Conservation (phyloP, 176 grass and related monocot species). For the Carex cristatella region DNA sequence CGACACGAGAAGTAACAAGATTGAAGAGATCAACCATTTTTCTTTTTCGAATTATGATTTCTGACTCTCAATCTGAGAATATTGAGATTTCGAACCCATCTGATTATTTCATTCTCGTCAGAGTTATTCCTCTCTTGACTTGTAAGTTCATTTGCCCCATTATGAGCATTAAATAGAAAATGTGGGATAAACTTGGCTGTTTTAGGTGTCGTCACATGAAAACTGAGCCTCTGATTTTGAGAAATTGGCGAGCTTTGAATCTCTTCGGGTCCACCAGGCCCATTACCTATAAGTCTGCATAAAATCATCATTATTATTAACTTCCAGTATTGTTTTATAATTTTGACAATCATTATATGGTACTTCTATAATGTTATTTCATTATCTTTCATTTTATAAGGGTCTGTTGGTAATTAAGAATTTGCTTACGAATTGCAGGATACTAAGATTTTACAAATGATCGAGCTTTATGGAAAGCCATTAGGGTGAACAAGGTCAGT, state of each 20-base stretch:
- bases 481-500: too few species aligned
- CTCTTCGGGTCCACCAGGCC: constrained; percentile 30
- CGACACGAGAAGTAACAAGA: too few species aligned
- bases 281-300: constrained; percentile 68
- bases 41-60: too few species aligned
- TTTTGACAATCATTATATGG: background rate
- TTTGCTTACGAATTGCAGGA: too few species aligned
- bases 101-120: constrained; percentile 73
- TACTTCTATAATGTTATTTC: background rate
- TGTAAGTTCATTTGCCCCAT: constrained; percentile 26
- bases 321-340: constrained; percentile 26
- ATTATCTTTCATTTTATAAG: background rate
- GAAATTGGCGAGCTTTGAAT: constrained; percentile 39
- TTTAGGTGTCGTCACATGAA: constrained; percentile 42
- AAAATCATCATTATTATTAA: constrained; percentile 31
- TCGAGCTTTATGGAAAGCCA: too few species aligned
- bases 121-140: constrained; percentile 30
- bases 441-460: too few species aligned
- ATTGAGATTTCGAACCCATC: constrained; percentile 55
- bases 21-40: too few species aligned
- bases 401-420: too few species aligned
- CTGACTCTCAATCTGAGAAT: too few species aligned
- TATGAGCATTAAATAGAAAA: constrained; percentile 51
- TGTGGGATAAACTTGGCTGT: constrained; percentile 67
- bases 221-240: constrained; percentile 47